Conservation (phyloP, 176 grass and related monocot species). For the Pontederia crassipes region DNA sequence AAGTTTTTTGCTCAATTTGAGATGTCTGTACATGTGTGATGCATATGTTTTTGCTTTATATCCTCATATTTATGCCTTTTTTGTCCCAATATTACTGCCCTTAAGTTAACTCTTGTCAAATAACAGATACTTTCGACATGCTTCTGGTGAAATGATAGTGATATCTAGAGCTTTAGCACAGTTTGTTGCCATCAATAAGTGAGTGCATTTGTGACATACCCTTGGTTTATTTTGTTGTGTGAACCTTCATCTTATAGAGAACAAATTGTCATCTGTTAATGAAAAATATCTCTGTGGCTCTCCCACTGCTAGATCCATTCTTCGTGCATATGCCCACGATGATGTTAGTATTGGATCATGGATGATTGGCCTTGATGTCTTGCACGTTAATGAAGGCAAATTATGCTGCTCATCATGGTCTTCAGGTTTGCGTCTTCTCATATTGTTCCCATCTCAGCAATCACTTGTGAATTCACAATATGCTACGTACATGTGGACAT, state of each 20-base stretch:
- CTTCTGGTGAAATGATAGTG: constrained; percentile 91
- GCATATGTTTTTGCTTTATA: too few species aligned
- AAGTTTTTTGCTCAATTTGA: too few species aligned
- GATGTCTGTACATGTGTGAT: too few species aligned
- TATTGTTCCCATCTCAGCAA: background rate
- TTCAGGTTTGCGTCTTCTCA: constrained; percentile 40
- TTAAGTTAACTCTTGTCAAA: constrained; percentile 22
- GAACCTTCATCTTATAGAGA: too few species aligned
- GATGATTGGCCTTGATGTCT: constrained; percentile 90
- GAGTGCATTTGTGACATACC: too few species aligned
- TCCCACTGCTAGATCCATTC: constrained; percentile 44
- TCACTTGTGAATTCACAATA: background rate
- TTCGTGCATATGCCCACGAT: constrained; percentile 92
- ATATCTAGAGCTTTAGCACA: constrained; percentile 90
- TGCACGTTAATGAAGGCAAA: constrained; percentile 92
- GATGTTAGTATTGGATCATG: constrained; percentile 96
- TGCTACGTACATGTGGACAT: background rate
- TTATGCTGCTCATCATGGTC: constrained; percentile 94
- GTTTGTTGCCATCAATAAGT: constrained; percentile 99
- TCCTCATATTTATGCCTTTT: too few species aligned
- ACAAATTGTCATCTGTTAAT: too few species aligned
- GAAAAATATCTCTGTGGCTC: background rate
- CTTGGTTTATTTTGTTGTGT: too few species aligned
- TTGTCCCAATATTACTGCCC: background rate
- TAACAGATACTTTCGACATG: constrained; percentile 88